These are phyloP conservation scores for Ziziphus jujuba DNA, from an alignment of 306 rosid species.

Conservation along the genomic window DNA sequence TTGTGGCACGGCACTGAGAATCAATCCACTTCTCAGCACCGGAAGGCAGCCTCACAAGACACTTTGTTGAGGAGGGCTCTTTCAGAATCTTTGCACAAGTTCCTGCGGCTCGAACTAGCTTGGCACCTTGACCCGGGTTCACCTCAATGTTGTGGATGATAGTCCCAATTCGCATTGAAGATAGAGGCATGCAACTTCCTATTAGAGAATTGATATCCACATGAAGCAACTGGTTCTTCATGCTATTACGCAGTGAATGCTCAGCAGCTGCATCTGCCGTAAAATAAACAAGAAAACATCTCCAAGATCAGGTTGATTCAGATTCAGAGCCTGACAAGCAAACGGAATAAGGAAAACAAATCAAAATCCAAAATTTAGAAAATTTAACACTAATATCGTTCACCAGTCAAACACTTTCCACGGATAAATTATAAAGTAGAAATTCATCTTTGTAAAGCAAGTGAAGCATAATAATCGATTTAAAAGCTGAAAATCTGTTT, in stretches of 20 bases:
- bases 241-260: conserved; percentile 40
- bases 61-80: conserved; percentile 53
- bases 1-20: conserved; percentile 68
- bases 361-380: not conserved
- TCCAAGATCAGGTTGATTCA: not conserved
- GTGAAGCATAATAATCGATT: no score
- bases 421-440: no score
- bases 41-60: conserved; percentile 69
- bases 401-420: no score
- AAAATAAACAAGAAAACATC: not conserved
- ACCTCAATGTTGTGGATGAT: conserved; percentile 83
- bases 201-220: conserved; percentile 71
- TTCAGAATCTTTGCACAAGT: conserved; percentile 81
- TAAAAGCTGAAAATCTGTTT: no score
- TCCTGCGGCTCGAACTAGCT: conserved; percentile 87
- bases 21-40: conserved; percentile 68
- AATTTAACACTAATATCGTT: no score
- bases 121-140: conserved; percentile 86
- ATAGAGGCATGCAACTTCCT: conserved; percentile 85
- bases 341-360: not conserved
- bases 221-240: conserved; percentile 53
- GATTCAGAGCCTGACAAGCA: not conserved
- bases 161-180: conserved; percentile 82
- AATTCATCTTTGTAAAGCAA: no score
- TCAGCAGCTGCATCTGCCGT: conserved; percentile 32